These are phyloP conservation scores for Sequoia sempervirens DNA, from an alignment of 75 land plant species.

Conservation along the genomic window DNA sequence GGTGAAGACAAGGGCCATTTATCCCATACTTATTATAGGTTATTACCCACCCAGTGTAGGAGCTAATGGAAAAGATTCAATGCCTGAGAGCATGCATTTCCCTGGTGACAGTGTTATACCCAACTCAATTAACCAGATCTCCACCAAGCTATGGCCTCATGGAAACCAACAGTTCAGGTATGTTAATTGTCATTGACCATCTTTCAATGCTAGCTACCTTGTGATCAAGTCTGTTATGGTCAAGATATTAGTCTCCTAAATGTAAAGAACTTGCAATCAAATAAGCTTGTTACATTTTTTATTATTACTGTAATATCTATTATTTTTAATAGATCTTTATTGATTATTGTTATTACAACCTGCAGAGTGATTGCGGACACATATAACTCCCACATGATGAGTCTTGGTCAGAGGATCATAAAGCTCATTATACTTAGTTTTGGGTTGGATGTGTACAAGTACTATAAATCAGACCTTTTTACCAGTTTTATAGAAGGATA, in stretches of 20 bases:
- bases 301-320: neutral
- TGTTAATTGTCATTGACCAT: too few relatives aligned
- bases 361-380: slow-evolving; percentile 25
- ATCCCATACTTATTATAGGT: neutral
- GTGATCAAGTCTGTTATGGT: too few relatives aligned
- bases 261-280: too few relatives aligned
- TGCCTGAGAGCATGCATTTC: slow-evolving; percentile 36
- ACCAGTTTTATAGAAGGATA: slow-evolving; percentile 9
- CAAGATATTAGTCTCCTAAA: too few relatives aligned
- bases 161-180: too few relatives aligned
- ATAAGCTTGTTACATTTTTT: neutral
- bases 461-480: slow-evolving; percentile 17
- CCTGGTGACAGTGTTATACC: neutral
- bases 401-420: slow-evolving; percentile 27
- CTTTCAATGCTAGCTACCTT: too few relatives aligned
- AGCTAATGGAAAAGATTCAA: slow-evolving; percentile 28
- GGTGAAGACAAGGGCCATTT: slow-evolving; percentile 6
- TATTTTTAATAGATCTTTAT: neutral
- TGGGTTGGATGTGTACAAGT: slow-evolving; percentile 26
- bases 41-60: slow-evolving; percentile 16
- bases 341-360: neutral
- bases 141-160: too few relatives aligned
- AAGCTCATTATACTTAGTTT: slow-evolving; percentile 23
- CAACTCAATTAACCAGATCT: neutral
- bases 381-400: slow-evolving; percentile 34